These are phyloP conservation scores for Tuber calosporum DNA, from an alignment of 495 filamentous ascomycete genomes.

Conservation along the genomic window DNA sequence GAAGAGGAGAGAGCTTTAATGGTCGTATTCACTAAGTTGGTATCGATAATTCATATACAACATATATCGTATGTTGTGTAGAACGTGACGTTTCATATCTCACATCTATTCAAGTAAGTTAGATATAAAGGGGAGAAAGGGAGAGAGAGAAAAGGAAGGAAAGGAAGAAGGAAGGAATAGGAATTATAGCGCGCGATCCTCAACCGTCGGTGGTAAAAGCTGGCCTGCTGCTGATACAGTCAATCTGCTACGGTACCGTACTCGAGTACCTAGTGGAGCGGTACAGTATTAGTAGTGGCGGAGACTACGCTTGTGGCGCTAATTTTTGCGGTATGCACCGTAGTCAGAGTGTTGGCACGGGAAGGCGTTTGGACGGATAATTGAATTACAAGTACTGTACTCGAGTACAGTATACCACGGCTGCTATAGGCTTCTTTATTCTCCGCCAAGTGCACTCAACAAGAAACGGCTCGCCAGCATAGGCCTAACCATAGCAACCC, in stretches of 20 bases:
- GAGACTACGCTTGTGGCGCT: conserved; percentile 22
- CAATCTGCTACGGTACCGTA: too few species aligned
- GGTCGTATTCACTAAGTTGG: too few species aligned
- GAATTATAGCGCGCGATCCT: conserved; percentile 22
- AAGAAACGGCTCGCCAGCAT: conserved; percentile 18
- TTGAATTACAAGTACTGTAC: conserved; percentile 34
- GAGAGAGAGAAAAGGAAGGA: too few species aligned
- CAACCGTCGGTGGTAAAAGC: conserved; percentile 8
- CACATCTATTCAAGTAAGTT: too few species aligned
- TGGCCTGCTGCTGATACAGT: conserved; percentile 21
- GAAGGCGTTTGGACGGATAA: conserved; percentile 29
- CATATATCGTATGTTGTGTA: too few species aligned
- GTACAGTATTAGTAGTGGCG: conserved; percentile 19
- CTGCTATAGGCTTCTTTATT: conserved; percentile 18
- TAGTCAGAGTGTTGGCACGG: conserved; percentile 23
- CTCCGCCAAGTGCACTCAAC: conserved; percentile 8
- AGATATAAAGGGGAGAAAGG: too few species aligned
- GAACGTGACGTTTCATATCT: too few species aligned
- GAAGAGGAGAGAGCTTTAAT: too few species aligned
- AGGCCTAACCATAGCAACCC: conserved; percentile 21
- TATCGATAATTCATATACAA: too few species aligned
- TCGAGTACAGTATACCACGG: too few species aligned
- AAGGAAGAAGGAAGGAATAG: background rate
- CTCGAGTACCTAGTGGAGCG: conserved; percentile 16
- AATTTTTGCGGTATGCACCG: conserved; percentile 7